Conservation (phyloP, 495 filamentous ascomycete species). For the Tuber aestivum region DNA sequence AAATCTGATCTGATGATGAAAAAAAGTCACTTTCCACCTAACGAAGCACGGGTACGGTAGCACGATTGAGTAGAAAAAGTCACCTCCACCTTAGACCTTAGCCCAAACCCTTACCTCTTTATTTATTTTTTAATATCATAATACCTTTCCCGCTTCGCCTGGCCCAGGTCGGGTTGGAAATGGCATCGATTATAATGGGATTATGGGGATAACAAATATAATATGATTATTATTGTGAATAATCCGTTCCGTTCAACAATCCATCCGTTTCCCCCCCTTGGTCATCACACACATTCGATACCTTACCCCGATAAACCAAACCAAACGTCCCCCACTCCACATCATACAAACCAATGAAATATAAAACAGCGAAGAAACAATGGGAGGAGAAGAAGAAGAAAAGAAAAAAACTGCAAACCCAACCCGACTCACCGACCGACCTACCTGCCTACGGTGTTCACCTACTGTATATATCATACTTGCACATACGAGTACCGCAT, state of each 20-base stretch:
- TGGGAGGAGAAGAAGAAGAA: neutral
- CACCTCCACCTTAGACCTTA: neutral
- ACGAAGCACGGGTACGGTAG: neutral
- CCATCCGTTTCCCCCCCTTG: neutral
- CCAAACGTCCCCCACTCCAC: neutral
- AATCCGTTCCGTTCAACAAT: no score
- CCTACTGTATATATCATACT: no score
- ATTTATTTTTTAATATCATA: neutral
- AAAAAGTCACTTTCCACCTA: neutral
- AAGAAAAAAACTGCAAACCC: neutral
- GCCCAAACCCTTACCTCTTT: neutral
- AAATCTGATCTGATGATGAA: neutral
- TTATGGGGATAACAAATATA: no score
- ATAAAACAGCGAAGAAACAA: neutral
- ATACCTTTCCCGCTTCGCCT: neutral
- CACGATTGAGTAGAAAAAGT: neutral
- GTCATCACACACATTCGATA: neutral
- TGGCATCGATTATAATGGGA: neutral
- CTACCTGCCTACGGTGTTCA: no score
- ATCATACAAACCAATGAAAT: neutral
- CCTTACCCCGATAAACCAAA: no score
- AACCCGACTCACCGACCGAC: neutral
- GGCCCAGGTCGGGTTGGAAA: neutral
- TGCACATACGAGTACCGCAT: no score
- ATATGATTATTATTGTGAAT: neutral